phyloP scores from a whole-genome alignment of 2,329 filamentous ascomycete genomes.

The Aureobasidium namibiae region DNA sequence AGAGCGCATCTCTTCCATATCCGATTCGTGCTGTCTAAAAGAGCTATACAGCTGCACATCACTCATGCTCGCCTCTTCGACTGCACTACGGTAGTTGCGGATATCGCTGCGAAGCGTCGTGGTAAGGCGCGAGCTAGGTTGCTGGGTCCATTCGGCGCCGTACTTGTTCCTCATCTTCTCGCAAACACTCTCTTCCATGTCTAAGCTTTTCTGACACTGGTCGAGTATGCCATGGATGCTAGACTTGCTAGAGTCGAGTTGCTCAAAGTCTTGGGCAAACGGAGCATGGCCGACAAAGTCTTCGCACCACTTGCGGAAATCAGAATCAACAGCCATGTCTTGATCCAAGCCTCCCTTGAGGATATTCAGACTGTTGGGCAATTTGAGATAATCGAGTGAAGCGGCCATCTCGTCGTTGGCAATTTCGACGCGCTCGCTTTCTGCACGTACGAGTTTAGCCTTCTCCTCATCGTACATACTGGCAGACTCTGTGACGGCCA shows the following conservation, averaged over 20 bases:
- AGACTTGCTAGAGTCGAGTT: constrained; percentile 68
- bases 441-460: constrained; percentile 85
- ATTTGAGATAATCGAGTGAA: constrained; percentile 83
- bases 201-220: constrained; percentile 74
- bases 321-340: constrained; percentile 77
- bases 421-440: constrained; percentile 85
- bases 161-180: constrained; percentile 99
- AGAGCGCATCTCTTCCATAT: constrained; percentile 91
- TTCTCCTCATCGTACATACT: constrained; percentile 98
- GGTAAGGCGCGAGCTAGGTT: constrained; percentile 84
- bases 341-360: constrained; percentile 89
- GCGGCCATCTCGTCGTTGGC: constrained; percentile 95
- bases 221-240: constrained; percentile 66
- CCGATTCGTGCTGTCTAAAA: constrained; percentile 72
- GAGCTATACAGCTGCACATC: constrained; percentile 78
- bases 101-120: constrained; percentile 82
- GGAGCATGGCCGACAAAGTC: constrained; percentile 81
- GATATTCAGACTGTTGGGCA: constrained; percentile 82
- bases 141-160: constrained; percentile 90
- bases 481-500: constrained; percentile 91
- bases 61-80: constrained; percentile 81
- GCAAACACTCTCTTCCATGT: constrained; percentile 95
- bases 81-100: constrained; percentile 74
- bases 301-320: constrained; percentile 89
- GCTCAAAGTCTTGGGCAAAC: constrained; percentile 70